These are phyloP conservation scores for Exsudoporus floridanus DNA, from an alignment of 1,284 basidiomycete species.

Conservation along the genomic window DNA sequence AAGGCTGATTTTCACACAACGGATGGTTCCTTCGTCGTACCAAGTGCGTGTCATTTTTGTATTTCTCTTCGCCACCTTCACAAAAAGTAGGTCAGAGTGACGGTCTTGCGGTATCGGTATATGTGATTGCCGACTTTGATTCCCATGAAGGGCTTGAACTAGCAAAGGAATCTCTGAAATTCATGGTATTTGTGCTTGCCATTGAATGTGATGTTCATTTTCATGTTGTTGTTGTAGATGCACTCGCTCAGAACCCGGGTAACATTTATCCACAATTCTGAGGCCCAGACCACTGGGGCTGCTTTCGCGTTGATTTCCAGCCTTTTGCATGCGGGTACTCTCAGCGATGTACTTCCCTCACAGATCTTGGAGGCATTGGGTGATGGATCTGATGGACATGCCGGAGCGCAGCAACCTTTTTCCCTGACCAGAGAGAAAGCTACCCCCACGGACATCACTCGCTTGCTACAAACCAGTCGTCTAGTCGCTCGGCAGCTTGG, in stretches of 20 bases:
- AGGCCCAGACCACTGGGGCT: constrained; percentile 11
- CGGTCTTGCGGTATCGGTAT: constrained; percentile 52
- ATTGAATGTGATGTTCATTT: constrained; percentile 4
- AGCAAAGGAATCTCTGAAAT: constrained; percentile 60
- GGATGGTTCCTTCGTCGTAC: constrained; percentile 24
- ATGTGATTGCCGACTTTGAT: constrained; percentile 82
- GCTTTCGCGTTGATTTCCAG: constrained; percentile 16
- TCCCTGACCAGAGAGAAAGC: constrained; percentile 39
- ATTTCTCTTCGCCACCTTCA: constrained; percentile 3
- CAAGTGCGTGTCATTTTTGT: constrained; percentile 20
- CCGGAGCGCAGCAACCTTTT: constrained; percentile 39
- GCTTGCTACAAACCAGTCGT: constrained; percentile 40
- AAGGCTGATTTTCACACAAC: constrained; percentile 16
- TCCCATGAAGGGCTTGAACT: constrained; percentile 55
- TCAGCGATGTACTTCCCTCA: constrained; percentile 15
- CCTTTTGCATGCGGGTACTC: constrained; percentile 15
- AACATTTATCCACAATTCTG: constrained; percentile 67
- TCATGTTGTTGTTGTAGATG: constrained; percentile 35
- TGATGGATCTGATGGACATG: not conserved
- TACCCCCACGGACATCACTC: constrained; percentile 20
- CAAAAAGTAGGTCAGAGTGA: constrained; percentile 28
- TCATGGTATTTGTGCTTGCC: constrained; percentile 50
- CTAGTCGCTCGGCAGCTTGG: constrained; percentile 53
- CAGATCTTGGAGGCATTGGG: constrained; percentile 20
- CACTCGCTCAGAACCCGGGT: constrained; percentile 48